Base-by-base conservation (phyloP, 169 alveolate species). In the Eimeria sp. region DNA sequence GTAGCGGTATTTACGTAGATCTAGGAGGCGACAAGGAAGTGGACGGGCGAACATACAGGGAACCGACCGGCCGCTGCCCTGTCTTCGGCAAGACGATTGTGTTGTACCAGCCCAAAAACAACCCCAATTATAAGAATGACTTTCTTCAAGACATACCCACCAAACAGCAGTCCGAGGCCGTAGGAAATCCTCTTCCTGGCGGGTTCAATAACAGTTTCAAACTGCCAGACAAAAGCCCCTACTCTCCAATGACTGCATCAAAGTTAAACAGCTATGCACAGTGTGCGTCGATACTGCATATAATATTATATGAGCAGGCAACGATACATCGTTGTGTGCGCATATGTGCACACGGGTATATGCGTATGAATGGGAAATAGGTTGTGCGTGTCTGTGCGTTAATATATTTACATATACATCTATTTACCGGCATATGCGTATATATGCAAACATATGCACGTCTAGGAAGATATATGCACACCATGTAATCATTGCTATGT, bases 101-200 rank as follows among this genome's bases (percentile, higher is more conserved):
- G 30, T 40, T 90, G 25, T 54, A 73, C 11, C 95, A 90, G 51
- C 95, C 95, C 18, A 1, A 27, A 11, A 51, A 61, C 5, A 51
- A 67, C 18, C 80, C 78, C 7, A 4, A 16, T 18, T 90, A 90
- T 75, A 14, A 27, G 18, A 90, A 90, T 58, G 80, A 90, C 34
- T 90, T 90, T 80, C 86, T 90, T 34, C 67, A 4, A 9, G 80
- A 90, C 16, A 30, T 90, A 54, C 89, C 95, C 5, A 73, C 95
- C 3, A 84, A 67, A 72, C 51, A 0, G 49, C 80, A 73, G 22
- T 16, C 84, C n/a, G 13, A 72, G 10, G 45, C 65, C 5, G 73
- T 27, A 30, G 95, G 89, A 16, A 49, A 90, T 25, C 95, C 95
- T 3, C 88, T 90, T 40, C 95, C 95, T 54, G 95, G 95, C 11